These are phyloP conservation scores for Spizellomyces sp. DNA, from an alignment of 192 early-diverging fungal species.

Conservation along the genomic window DNA sequence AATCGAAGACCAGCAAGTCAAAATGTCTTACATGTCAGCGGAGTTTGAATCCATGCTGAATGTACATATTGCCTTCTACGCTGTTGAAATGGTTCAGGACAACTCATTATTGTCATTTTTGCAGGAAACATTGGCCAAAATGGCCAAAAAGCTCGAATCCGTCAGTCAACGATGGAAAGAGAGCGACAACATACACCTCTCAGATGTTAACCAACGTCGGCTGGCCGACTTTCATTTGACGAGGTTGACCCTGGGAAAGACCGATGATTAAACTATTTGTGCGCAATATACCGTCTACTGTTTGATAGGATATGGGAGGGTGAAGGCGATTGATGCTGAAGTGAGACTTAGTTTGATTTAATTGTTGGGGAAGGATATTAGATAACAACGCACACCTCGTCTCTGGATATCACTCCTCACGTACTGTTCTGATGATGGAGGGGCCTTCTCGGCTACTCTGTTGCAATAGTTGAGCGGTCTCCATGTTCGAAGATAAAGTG, in stretches of 20 bases:
- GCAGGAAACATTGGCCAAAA: constrained; percentile 60
- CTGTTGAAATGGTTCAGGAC: neutral
- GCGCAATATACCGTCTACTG: too few relatives aligned
- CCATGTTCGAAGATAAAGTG: too few relatives aligned
- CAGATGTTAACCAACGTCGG: constrained; percentile 48
- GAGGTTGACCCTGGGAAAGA: constrained; percentile 38
- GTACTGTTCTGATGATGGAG: too few relatives aligned
- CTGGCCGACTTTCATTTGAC: constrained; percentile 54
- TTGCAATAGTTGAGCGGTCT: too few relatives aligned
- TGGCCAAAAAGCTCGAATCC: constrained; percentile 55
- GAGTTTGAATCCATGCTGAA: constrained; percentile 68
- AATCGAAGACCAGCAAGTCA: constrained; percentile 64
- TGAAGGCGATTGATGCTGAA: too few relatives aligned
- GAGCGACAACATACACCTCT: constrained; percentile 52
- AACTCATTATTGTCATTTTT: neutral
- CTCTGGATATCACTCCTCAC: too few relatives aligned
- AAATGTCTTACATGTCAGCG: constrained; percentile 62
- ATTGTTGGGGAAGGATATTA: too few relatives aligned
- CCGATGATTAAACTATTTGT: neutral
- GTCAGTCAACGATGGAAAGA: constrained; percentile 58
- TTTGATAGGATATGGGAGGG: too few relatives aligned
- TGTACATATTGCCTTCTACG: constrained; percentile 33
- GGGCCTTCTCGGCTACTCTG: too few relatives aligned
- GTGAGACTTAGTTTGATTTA: too few relatives aligned
- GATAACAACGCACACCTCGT: too few relatives aligned